A percentile compares a stretch with the other conserved stretches of the same genome.
phyloP scores from a whole-genome alignment of 495 filamentous ascomycete genomes.

The Zalerion maritima region DNA sequence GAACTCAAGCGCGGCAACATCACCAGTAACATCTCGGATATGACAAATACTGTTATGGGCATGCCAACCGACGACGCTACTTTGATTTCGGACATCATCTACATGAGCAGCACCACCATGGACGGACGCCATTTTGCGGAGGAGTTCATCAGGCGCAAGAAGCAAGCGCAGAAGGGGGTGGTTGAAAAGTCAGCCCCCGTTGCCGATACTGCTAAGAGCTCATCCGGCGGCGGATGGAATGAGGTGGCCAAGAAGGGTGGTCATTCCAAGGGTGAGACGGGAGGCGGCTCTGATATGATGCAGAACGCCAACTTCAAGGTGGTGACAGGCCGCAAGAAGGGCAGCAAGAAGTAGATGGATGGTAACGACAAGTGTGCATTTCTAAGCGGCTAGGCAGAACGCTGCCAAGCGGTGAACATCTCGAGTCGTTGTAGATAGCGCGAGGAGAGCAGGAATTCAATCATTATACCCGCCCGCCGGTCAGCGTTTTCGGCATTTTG shows the following conservation, averaged over 20 bases:
- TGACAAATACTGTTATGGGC: conserved; percentile 55
- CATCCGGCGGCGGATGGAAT: conserved; percentile 66
- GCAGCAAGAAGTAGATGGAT: no score
- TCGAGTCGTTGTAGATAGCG: no score
- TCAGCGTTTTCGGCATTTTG: no score
- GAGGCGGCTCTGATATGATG: conserved; percentile 33
- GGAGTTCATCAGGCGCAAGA: conserved; percentile 84
- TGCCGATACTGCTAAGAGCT: conserved; percentile 27
- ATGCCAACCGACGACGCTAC: conserved; percentile 63
- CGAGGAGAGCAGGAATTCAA: no score
- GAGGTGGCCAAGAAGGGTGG: conserved; percentile 89
- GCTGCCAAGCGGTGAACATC: no score
- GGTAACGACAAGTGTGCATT: no score
- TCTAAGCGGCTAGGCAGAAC: no score
- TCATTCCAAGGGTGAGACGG: conserved; percentile 29
- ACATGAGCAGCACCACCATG: conserved; percentile 68
- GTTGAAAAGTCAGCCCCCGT: conserved; percentile 41
- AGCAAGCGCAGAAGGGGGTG: conserved; percentile 80
- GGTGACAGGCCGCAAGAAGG: conserved; percentile 86
- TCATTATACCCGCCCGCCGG: no score
- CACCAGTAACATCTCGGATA: conserved; percentile 48
- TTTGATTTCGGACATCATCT: conserved; percentile 80
- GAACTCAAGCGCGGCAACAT: conserved; percentile 45
- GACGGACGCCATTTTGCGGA: conserved; percentile 87
- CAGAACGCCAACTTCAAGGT: conserved; percentile 63